Conservation (phyloP, 164 flowering plant species). For the Umbilicus rupestris region DNA sequence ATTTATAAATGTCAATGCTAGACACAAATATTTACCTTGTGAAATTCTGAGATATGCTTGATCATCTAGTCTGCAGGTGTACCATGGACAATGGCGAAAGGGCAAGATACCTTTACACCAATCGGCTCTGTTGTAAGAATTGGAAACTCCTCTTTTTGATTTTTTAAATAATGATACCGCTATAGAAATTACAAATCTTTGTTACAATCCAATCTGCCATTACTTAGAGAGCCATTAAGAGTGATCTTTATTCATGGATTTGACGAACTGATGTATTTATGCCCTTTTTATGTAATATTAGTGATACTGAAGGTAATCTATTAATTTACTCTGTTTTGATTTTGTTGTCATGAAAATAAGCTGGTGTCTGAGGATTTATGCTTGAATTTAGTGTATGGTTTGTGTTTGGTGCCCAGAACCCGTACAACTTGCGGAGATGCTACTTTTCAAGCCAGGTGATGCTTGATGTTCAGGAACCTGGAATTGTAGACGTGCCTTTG, state of each 20-base stretch:
- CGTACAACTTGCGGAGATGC: constrained; percentile 16
- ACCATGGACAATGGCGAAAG: constrained; percentile 94
- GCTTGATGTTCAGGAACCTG: constrained; percentile 28
- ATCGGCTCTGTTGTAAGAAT: constrained; percentile 75
- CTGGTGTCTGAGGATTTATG: no score
- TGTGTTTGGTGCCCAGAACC: not conserved
- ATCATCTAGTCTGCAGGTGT: constrained; percentile 77
- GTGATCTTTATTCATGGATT: no score
- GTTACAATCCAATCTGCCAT: not conserved
- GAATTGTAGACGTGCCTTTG: constrained; percentile 63
- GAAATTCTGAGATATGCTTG: constrained; percentile 5
- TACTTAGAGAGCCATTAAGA: no score
- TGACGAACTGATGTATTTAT: no score
- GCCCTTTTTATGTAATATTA: no score
- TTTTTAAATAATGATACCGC: not conserved
- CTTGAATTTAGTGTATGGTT: not conserved
- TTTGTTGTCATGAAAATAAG: no score
- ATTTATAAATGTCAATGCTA: no score
- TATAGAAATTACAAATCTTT: not conserved
- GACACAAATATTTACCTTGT: not conserved
- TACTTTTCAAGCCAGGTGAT: constrained; percentile 44
- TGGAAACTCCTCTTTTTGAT: not conserved
- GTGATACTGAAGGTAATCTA: no score
- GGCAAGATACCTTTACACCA: constrained; percentile 98
- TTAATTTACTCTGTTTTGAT: no score